phyloP scores from a whole-genome alignment of 2,329 filamentous ascomycete genomes.

The Phialophora chinensis region DNA sequence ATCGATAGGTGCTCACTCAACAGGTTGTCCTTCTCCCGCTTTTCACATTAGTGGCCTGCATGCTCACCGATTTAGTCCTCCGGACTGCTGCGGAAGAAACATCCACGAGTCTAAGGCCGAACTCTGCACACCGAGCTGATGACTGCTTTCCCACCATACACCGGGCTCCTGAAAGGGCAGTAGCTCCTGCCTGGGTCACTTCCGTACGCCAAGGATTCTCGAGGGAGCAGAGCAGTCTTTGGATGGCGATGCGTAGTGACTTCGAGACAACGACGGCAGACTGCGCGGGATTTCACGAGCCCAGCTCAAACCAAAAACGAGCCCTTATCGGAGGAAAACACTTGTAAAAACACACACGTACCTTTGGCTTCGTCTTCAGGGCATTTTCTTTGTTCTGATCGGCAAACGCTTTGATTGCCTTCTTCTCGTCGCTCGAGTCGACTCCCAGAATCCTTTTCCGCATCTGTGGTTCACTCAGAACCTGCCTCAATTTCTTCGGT shows the following conservation, averaged over 20 bases:
- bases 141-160: background rate
- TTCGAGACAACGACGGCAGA: background rate
- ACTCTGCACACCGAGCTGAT: background rate
- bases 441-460: constrained; percentile 69
- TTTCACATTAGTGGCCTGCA: background rate
- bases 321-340: too few species aligned
- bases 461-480: constrained; percentile 67
- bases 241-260: background rate
- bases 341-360: constrained; percentile 49
- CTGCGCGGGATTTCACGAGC: background rate
- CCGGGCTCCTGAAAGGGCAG: background rate
- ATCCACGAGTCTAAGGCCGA: background rate
- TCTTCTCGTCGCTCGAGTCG: constrained; percentile 60
- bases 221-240: background rate
- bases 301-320: background rate
- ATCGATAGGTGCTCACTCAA: background rate
- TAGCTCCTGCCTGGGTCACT: background rate
- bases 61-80: background rate
- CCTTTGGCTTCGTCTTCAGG: constrained; percentile 85
- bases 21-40: background rate
- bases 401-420: constrained; percentile 72
- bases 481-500: constrained; percentile 70
- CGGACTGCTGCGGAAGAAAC: background rate
- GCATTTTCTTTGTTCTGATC: constrained; percentile 73
- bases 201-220: background rate